These are phyloP conservation scores for Cercospora nicotianae DNA, from an alignment of 2,329 filamentous ascomycete species.

Conservation along the genomic window DNA sequence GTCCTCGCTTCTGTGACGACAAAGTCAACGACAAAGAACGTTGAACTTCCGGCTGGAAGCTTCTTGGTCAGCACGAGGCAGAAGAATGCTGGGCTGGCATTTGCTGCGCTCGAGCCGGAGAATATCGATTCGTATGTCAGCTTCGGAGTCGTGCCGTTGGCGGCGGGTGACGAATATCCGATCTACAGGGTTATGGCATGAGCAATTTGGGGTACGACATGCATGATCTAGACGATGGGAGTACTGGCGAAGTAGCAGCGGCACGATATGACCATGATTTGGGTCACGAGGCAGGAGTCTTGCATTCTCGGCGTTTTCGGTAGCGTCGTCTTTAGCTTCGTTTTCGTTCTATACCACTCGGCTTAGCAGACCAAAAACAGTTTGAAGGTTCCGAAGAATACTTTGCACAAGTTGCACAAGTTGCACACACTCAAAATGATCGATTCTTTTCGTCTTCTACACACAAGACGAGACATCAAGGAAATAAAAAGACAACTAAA, in stretches of 20 bases:
- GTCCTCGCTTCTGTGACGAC: conserved; percentile 39
- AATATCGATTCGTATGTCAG: conserved; percentile 42
- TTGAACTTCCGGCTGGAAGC: conserved; percentile 38
- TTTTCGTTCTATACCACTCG: background rate
- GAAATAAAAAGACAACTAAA: background rate
- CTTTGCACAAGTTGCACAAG: background rate
- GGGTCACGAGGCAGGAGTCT: background rate
- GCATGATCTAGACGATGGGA: background rate
- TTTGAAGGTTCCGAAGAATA: background rate
- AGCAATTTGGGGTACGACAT: too few species aligned
- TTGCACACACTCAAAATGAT: background rate
- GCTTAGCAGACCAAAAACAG: background rate
- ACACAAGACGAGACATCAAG: background rate
- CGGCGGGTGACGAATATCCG: conserved; percentile 40
- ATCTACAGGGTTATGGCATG: conserved; percentile 30
- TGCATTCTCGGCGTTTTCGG: background rate
- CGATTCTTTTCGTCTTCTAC: background rate
- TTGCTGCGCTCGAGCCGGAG: conserved; percentile 42
- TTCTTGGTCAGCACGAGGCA: conserved; percentile 40
- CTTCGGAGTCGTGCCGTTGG: conserved; percentile 41
- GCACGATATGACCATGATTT: background rate
- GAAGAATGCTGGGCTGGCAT: conserved; percentile 42
- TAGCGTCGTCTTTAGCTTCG: background rate
- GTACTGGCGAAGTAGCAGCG: background rate
- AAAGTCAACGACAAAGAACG: conserved; percentile 29